Percentiles rank a stretch among this genome's conserved stretches.
phyloP scores from a whole-genome alignment of 768 basidiomycete species.

The Pseudohyphozyma bogoriensis region DNA sequence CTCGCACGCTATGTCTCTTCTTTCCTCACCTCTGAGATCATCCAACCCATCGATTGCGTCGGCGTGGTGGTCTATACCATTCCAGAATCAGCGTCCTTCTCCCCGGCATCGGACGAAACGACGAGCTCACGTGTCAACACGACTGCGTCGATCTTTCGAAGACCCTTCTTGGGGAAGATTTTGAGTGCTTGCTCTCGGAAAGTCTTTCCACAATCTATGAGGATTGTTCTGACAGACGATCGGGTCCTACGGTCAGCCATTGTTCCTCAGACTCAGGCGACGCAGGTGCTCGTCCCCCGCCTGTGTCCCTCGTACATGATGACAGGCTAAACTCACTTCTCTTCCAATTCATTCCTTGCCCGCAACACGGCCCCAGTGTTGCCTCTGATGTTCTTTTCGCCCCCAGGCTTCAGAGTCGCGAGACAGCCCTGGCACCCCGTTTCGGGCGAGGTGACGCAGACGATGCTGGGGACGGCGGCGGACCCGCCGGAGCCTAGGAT shows the following conservation, averaged over 20 bases:
- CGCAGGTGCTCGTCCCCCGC: not conserved
- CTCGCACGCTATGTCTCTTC: not conserved
- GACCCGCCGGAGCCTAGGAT: constrained; percentile 9
- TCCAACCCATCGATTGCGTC: constrained; percentile 79
- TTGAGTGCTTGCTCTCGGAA: constrained; percentile 36
- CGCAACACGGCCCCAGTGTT: constrained; percentile 76
- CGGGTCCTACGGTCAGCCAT: constrained; percentile 32
- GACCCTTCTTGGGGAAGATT: constrained; percentile 60
- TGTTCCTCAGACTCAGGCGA: constrained; percentile 40
- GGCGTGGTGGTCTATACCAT: not conserved
- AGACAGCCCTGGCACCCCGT: constrained; percentile 55
- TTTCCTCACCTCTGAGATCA: constrained; percentile 61
- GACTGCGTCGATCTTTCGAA: constrained; percentile 62
- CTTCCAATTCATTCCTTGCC: constrained; percentile 36
- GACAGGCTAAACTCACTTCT: constrained; percentile 19
- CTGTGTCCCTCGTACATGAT: not conserved
- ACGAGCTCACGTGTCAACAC: constrained; percentile 80
- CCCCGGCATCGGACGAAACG: constrained; percentile 38
- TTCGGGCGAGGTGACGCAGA: constrained; percentile 60
- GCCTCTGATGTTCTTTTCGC: constrained; percentile 61
- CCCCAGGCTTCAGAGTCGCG: constrained; percentile 53
- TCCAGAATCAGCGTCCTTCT: constrained; percentile 10
- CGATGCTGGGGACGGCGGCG: constrained; percentile 42
- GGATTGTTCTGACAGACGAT: not conserved
- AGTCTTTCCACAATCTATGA: constrained; percentile 33